phyloP scores from a whole-genome alignment of 208 protist species.

The Acanthamoeba healyi region DNA sequence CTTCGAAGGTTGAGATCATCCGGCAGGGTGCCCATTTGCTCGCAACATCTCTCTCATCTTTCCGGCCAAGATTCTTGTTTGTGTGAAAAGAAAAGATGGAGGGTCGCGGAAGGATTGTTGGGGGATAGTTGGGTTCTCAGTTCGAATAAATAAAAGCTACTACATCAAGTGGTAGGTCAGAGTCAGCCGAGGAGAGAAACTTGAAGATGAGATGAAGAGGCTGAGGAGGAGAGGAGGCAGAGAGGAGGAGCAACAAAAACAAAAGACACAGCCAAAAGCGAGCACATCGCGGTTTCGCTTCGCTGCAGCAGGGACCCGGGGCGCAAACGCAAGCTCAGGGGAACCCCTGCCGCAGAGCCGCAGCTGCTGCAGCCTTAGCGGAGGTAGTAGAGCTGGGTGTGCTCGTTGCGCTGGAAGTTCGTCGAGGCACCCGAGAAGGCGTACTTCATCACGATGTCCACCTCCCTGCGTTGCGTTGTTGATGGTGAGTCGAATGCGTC shows the following conservation, averaged over 20 bases:
- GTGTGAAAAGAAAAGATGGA: too few species aligned
- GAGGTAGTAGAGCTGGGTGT: slow-evolving; percentile 61
- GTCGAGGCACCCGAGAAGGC: slow-evolving; percentile 41
- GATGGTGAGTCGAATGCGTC: too few species aligned
- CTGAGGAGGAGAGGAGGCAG: neutral
- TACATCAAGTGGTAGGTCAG: neutral
- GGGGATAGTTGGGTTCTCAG: too few species aligned
- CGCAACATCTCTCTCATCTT: too few species aligned
- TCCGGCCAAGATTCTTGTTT: too few species aligned
- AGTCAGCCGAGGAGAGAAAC: neutral
- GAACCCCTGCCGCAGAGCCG: too few species aligned
- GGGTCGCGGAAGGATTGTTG: too few species aligned
- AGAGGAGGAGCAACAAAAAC: neutral
- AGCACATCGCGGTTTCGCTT: neutral
- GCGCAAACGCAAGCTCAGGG: neutral
- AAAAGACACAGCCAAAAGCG: neutral
- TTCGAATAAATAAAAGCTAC: slow-evolving; percentile 35
- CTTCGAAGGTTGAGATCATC: slow-evolving; percentile 24
- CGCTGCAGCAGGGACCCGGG: neutral
- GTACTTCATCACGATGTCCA: slow-evolving; percentile 69
- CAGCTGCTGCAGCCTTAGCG: slow-evolving; percentile 1
- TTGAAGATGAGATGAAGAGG: too few species aligned
- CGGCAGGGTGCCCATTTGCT: too few species aligned
- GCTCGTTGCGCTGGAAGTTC: slow-evolving; percentile 29
- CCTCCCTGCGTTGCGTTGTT: slow-evolving; percentile 6